These are phyloP conservation scores for Geotrichum phurueaensis DNA, from an alignment of 1,139 yeast species.

Conservation along the genomic window DNA sequence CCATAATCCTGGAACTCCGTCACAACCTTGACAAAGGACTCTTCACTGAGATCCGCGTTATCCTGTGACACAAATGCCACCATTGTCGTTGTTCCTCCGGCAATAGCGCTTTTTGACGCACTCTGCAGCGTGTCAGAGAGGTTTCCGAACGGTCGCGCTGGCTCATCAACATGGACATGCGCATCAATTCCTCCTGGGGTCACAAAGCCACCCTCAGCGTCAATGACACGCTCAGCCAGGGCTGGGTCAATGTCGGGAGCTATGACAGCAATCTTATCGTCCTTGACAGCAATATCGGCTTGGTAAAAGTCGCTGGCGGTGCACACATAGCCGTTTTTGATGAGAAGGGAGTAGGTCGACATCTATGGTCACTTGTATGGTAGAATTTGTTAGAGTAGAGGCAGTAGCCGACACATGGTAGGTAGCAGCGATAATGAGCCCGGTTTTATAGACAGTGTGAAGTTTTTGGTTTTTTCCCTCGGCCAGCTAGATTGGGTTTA, in stretches of 20 bases:
- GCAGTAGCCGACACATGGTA: background rate
- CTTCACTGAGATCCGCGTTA: slow-evolving; percentile 30
- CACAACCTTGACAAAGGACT: slow-evolving; percentile 19
- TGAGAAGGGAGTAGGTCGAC: background rate
- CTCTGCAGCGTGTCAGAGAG: slow-evolving; percentile 49
- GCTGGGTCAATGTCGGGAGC: slow-evolving; percentile 33
- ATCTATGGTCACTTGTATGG: background rate
- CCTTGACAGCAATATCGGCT: slow-evolving; percentile 38
- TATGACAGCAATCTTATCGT: slow-evolving; percentile 39
- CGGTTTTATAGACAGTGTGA: background rate
- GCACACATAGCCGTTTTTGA: slow-evolving; percentile 36
- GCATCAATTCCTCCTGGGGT: slow-evolving; percentile 49
- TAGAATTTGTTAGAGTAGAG: background rate
- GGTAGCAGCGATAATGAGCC: background rate
- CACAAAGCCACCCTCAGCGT: slow-evolving; percentile 42
- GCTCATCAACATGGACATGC: slow-evolving; percentile 55
- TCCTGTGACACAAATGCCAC: slow-evolving; percentile 43
- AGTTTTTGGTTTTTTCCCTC: background rate
- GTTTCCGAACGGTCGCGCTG: slow-evolving; percentile 35
- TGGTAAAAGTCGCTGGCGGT: slow-evolving; percentile 40
- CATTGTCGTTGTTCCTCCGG: slow-evolving; percentile 47
- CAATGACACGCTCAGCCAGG: slow-evolving; percentile 32
- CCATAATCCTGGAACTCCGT: slow-evolving; percentile 16
- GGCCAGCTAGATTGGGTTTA: background rate
- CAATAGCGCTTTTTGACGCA: slow-evolving; percentile 56